These are phyloP conservation scores for Epichloe brachyelytri DNA, from an alignment of 2,329 filamentous ascomycete genomes.

Conservation along the genomic window DNA sequence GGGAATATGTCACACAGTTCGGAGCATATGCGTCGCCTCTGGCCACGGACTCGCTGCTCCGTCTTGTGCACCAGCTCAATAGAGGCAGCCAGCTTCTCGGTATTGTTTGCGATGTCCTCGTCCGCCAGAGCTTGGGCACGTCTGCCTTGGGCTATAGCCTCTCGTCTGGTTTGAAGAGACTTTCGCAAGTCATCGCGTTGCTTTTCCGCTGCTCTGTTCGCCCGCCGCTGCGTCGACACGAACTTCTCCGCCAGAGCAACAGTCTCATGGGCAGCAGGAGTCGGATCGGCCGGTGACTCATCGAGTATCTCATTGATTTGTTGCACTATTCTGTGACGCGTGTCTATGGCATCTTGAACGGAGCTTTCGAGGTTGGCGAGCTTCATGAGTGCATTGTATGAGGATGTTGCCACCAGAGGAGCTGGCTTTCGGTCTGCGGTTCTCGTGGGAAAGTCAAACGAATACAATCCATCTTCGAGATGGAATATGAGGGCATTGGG, in stretches of 20 bases:
- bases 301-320: conserved; percentile 57
- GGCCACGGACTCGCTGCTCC: conserved; percentile 60
- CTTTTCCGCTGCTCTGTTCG: conserved; percentile 47
- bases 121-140: conserved; percentile 44
- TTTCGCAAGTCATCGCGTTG: conserved; percentile 54
- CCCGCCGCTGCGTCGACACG: conserved; percentile 51
- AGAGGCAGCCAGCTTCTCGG: conserved; percentile 44
- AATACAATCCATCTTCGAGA: conserved; percentile 77
- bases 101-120: conserved; percentile 48
- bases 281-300: conserved; percentile 25
- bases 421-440: conserved; percentile 39
- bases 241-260: conserved; percentile 36
- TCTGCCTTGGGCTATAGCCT: conserved; percentile 54
- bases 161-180: conserved; percentile 51
- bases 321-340: conserved; percentile 57
- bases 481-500: conserved; percentile 77
- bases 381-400: conserved; percentile 79
- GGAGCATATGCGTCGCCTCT: conserved; percentile 76
- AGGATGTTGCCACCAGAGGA: conserved; percentile 49
- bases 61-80: conserved; percentile 41
- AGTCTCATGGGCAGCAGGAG: conserved; percentile 36
- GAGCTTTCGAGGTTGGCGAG: conserved; percentile 81
- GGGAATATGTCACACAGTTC: conserved; percentile 70
- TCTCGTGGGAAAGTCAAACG: conserved; percentile 51
- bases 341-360: conserved; percentile 77